These are phyloP conservation scores for Mucor piriformis DNA, from an alignment of 371 early-diverging fungal genomes.

Conservation along the genomic window DNA sequence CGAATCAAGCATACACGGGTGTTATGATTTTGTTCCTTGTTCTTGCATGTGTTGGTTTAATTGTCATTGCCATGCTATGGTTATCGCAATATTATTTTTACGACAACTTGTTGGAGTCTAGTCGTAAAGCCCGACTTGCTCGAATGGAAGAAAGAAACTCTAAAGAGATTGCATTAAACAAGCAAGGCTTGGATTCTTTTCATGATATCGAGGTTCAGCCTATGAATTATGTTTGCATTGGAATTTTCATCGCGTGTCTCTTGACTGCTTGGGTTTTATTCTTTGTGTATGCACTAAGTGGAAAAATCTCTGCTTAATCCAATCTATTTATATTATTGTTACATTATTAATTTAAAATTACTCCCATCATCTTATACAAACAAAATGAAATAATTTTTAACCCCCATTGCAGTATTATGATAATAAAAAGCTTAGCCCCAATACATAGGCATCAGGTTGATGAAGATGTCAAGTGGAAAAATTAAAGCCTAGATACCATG, in stretches of 20 bases:
- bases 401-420: too few species aligned
- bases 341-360: not conserved
- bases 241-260: slow-evolving; percentile 16
- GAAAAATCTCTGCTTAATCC: slow-evolving; percentile 23
- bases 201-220: slow-evolving; percentile 4
- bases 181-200: slow-evolving; percentile 29
- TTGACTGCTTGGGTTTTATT: slow-evolving; percentile 33
- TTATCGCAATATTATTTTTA: slow-evolving; percentile 23
- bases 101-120: slow-evolving; percentile 28
- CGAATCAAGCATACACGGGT: slow-evolving; percentile 43
- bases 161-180: slow-evolving; percentile 24
- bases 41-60: slow-evolving; percentile 28
- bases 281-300: slow-evolving; percentile 29
- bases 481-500: too few species aligned
- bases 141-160: slow-evolving; percentile 34
- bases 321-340: not conserved
- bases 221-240: slow-evolving; percentile 22
- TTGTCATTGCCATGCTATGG: slow-evolving; percentile 25
- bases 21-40: slow-evolving; percentile 58
- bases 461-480: too few species aligned
- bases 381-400: too few species aligned
- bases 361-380: too few species aligned
- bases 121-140: slow-evolving; percentile 23
- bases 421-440: too few species aligned
- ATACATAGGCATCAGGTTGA: too few species aligned